Evolutionary conservation across 306 rosid genomes (phyloP).

Genomic region (Pyrus pyrifolia): DNA sequence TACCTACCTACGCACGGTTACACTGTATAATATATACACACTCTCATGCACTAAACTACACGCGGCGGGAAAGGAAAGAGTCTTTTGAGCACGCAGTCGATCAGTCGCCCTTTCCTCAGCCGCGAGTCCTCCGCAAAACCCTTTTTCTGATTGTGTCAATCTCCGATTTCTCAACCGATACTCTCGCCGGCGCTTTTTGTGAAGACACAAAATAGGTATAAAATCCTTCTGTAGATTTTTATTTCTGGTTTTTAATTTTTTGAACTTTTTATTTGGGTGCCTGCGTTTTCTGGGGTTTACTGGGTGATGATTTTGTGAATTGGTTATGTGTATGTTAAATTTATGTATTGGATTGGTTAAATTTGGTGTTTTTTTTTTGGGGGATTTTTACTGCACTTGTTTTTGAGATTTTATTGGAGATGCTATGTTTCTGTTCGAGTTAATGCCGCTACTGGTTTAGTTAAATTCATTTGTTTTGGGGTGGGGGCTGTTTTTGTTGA

Average conservation of each 20-base stretch:
- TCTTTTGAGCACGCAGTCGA: not conserved
- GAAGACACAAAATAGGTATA: not conserved
- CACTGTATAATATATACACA: not conserved
- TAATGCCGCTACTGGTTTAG: not conserved
- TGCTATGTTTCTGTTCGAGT: not conserved
- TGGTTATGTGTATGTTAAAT: not conserved
- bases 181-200: not conserved
- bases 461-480: not conserved
- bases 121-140: not conserved
- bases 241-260: not conserved
- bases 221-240: not conserved
- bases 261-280: not conserved
- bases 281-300: not conserved
- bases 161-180: not conserved
- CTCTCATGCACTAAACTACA: not conserved
- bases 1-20: not conserved
- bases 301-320: not conserved
- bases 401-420: not conserved
- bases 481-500: not conserved
- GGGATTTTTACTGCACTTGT: not conserved
- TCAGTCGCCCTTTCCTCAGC: not conserved
- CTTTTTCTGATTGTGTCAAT: not conserved
- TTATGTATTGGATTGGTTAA: not conserved
- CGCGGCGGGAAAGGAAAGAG: not conserved
- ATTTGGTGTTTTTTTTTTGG: not conserved